phyloP scores from a whole-genome alignment of 306 rosid species.

The Parietaria judaica region DNA sequence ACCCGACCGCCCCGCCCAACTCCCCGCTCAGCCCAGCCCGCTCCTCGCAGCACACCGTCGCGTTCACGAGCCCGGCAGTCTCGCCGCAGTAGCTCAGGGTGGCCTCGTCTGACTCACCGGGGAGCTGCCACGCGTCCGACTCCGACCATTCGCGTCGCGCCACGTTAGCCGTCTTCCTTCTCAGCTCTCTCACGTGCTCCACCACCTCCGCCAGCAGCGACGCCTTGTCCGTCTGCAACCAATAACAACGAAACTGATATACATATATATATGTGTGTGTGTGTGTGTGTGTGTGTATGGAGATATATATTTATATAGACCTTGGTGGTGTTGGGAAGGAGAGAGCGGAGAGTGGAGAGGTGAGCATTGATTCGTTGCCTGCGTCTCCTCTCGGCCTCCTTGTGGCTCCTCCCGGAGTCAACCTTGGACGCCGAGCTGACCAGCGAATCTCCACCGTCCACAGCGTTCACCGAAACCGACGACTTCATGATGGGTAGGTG shows the following conservation, averaged over 20 bases:
- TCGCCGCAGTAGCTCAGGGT: slow-evolving; percentile 42
- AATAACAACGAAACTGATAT: neutral
- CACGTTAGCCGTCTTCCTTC: slow-evolving; percentile 41
- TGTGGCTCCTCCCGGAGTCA: slow-evolving; percentile 56
- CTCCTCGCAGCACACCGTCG: slow-evolving; percentile 75
- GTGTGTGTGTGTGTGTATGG: too few relatives aligned
- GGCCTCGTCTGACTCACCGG: slow-evolving; percentile 58
- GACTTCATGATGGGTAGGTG: too few relatives aligned
- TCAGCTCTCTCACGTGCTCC: slow-evolving; percentile 54
- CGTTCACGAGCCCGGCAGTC: slow-evolving; percentile 33
- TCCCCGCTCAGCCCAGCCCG: slow-evolving; percentile 66
- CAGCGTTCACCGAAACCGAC: slow-evolving; percentile 11
- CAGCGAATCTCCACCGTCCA: slow-evolving; percentile 30
- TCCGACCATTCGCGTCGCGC: slow-evolving; percentile 23
- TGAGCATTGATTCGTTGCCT: slow-evolving; percentile 86
- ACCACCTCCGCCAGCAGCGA: slow-evolving; percentile 82
- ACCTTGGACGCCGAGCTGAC: slow-evolving; percentile 22
- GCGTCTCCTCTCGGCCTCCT: slow-evolving; percentile 92
- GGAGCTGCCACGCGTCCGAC: slow-evolving; percentile 35
- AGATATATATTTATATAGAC: slow-evolving; percentile 15
- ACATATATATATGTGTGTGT: too few relatives aligned
- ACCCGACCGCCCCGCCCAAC: slow-evolving; percentile 40
- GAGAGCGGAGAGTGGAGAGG: slow-evolving; percentile 73
- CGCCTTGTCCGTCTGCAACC: slow-evolving; percentile 69
- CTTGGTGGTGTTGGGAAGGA: slow-evolving; percentile 65